A percentile compares a stretch with the other conserved stretches of the same genome.
Conservation (phyloP, 208 protist genomes). For the Leishmania arabica region DNA sequence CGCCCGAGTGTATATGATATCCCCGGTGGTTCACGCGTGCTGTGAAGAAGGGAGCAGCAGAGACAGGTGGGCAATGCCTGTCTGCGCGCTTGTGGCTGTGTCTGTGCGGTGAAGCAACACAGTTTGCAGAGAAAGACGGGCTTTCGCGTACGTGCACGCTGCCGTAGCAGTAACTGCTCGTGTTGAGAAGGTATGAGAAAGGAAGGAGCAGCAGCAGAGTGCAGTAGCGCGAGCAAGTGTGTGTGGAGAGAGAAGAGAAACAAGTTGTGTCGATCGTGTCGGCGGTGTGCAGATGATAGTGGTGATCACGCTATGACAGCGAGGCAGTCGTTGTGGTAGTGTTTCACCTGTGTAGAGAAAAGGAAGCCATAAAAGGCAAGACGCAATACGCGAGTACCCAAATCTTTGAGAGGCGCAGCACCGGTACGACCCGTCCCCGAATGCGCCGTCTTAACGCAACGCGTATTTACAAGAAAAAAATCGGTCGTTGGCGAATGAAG, state of each 20-base stretch:
- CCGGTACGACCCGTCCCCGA: neutral
- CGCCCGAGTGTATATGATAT: conserved; percentile 12
- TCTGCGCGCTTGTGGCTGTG: neutral
- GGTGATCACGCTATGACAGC: neutral
- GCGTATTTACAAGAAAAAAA: too few relatives aligned
- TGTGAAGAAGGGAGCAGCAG: neutral
- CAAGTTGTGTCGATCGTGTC: neutral
- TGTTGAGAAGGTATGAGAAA: neutral
- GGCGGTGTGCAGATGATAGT: neutral
- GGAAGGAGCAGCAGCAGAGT: conserved; percentile 1
- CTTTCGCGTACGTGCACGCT: neutral
- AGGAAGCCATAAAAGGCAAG: neutral
- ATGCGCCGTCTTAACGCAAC: neutral
- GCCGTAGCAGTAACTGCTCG: neutral
- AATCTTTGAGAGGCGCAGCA: neutral
- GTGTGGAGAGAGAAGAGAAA: neutral
- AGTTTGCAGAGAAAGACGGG: neutral
- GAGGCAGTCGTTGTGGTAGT: neutral
- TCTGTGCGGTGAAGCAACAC: neutral
- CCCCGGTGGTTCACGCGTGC: neutral
- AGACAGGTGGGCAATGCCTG: neutral
- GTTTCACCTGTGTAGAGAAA: neutral
- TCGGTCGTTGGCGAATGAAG: neutral
- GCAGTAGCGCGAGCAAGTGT: neutral
- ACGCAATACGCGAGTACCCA: neutral